Base-by-base conservation (phyloP, 1,284 basidiomycete species). In the Sphaerobolus stellatus region DNA sequence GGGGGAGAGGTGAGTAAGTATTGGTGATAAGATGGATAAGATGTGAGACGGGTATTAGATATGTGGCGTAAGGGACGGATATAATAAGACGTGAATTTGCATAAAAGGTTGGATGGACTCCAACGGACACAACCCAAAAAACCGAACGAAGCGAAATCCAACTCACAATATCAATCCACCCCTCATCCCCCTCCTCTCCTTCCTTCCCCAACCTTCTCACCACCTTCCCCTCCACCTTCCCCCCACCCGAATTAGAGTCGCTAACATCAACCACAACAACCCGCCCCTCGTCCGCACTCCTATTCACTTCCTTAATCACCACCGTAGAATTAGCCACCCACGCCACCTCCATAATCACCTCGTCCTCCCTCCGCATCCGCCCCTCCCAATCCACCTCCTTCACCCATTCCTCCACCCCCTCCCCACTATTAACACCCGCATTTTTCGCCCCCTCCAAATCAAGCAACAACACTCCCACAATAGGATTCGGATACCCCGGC, bases 401-500 rank as follows among this genome's bases (percentile, higher is more conserved):
- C 1, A 81, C 84, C 14, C 77, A 71, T 16, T 78, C 66, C 1
- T 66, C 67, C n/a, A 75, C 75, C 43, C 74, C 68, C 20, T 66
- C 64, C 4, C 69, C 60, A 18, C 60, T 58, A 20, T 66, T 65
- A n/a, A 61, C 66, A 28, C 64, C 63, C 52, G 69, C 67, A 38
- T 64, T 70, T n/a, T 66, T 64, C 62, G 82, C 83, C 6, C 66
- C 63, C 52, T 68, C 75, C 22, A 96, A 66, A 61, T 91, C 84
- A 67, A 94, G 95, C 18, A 96, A 82, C 65, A 88, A 85, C n/a
- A 93, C 82, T 8, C 84, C 82, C 29, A 93, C 93, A 27, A 90
- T 71, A 1, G 96, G 96, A 66, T 98, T 98, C 25, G 83, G 80
- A 65, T 88, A 96, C 2, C 95, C 96, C 11, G 95, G 94, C 69